Base-by-base conservation (phyloP, 2,329 filamentous ascomycete genomes). In the Xylaria sp. region DNA sequence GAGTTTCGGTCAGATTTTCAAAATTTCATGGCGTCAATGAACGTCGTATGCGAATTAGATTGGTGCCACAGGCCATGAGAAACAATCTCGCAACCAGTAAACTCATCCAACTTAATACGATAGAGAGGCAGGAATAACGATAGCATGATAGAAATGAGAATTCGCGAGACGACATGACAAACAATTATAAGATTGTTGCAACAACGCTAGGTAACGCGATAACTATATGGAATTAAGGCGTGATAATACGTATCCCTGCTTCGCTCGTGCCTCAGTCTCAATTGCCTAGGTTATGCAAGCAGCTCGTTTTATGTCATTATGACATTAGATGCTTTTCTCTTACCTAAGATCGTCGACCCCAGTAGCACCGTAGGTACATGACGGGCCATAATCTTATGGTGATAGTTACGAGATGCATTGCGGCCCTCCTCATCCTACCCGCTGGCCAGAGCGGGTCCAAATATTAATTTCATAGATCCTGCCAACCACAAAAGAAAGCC, bases 401-500 rank as follows among this genome's bases (percentile, higher is more conserved):
- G 54, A 61, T 56, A n/a, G 54, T 64, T 66, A 60, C 53, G 64
- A 49, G 33, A 65, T 57, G 25, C 52, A 52, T 60, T 31, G 28
- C 28, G 60, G 45, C 46, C 31, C 47, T 31, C 12, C n/a, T 28
- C 45, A 31, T n/a, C 45, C 23, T 28, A 19, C 23, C 11, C 14
- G 3, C 23, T 28, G 21, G 28, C 28, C 28, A 31, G n/a, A n/a
- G n/a, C n/a, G n/a, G n/a, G n/a, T n/a, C n/a, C n/a, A n/a, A n/a
- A n/a, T n/a, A n/a, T n/a, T n/a, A n/a, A n/a, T n/a, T n/a, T n/a
- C n/a, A n/a, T n/a, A n/a, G n/a, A n/a, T n/a, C n/a, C n/a, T n/a
- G n/a, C n/a, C n/a, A n/a, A n/a, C n/a, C n/a, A n/a, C n/a, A n/a
- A n/a, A n/a, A n/a, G n/a, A n/a, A n/a, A n/a, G n/a, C n/a, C n/a